Evolutionary conservation across 129 eudicot species (phyloP).

Genomic region (Flaveria linearis): DNA sequence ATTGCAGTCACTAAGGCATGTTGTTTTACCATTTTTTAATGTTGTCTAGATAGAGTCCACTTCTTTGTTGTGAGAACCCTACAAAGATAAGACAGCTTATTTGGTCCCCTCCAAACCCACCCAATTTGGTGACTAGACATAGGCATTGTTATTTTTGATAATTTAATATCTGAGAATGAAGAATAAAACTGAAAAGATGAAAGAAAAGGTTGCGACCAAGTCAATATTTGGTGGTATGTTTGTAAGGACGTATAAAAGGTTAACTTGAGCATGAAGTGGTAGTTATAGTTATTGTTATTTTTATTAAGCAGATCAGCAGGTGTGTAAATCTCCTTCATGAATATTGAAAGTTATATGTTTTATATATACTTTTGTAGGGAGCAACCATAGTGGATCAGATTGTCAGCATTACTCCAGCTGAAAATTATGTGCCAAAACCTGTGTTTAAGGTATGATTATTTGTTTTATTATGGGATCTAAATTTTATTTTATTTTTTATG

Average conservation of each 20-base stretch:
- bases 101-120: background rate
- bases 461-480: background rate
- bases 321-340: constrained; percentile 5
- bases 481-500: background rate
- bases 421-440: constrained; percentile 64
- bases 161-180: background rate
- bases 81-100: background rate
- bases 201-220: background rate
- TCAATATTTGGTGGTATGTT: background rate
- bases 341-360: constrained; percentile 5
- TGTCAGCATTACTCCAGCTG: constrained; percentile 69
- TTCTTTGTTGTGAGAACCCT: constrained; percentile 1
- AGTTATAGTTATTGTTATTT: constrained; percentile 2
- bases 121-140: background rate
- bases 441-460: constrained; percentile 49
- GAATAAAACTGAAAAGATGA: background rate
- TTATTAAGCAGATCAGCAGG: background rate
- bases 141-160: background rate
- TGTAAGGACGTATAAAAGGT: constrained; percentile 12
- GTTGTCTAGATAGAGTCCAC: background rate
- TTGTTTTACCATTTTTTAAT: constrained; percentile 2
- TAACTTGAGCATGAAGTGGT: constrained; percentile 8
- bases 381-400: constrained; percentile 94
- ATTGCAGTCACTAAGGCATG: constrained; percentile 6
- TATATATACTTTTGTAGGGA: constrained; percentile 58